Base-by-base conservation (phyloP, 148 eudicot genomes). In the Camellia lanceoleosa region DNA sequence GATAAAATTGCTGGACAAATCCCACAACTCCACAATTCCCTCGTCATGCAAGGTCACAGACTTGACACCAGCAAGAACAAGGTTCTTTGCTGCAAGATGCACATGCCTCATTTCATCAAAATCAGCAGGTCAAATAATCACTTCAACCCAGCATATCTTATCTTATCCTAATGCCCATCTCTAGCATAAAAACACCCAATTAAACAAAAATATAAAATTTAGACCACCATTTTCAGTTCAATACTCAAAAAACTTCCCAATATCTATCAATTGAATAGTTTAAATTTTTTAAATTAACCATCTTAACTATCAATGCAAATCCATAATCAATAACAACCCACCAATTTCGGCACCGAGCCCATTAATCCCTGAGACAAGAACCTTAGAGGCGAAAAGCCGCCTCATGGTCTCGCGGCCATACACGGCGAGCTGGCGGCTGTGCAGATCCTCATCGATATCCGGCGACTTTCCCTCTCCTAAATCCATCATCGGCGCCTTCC, bases 291-390 rank as follows among this genome's bases (percentile, higher is more conserved):
- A 30, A 30, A 30, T 30, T 30, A 46, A n/a, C 18, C 15, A 79
- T 44, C 18, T 18, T 52, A 19, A 19, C 52, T 30, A 67, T 16
- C 18, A 38, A 68, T 23, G 46, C 43, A 68, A 46, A 68, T 16
- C 72, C 19, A 75, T 3, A 7, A 13, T 70, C 51, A 47, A 46
- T 5, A 49, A 49, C 5, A 3, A 15, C 74, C 69, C 83, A 93
- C 97, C 97, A 58, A 93, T 91, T 83, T 93, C 95, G 79, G 90
- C 91, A 18, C 97, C 97, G 44, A 93, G 97, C 42, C 97, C 97
- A 78, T 90, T 90, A 84, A 93, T 83, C 30, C 97, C 95, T 75
- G 93, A 93, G 5, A 93, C 79, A 41, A 93, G 92, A 20, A 93
- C 75, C 63, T 89, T 91, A 0, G 95, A 90, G 5, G 90, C 95